A percentile compares a stretch with the other conserved stretches of the same genome.
phyloP scores from a whole-genome alignment of 768 basidiomycete genomes.

The Termitomyces sp. region DNA sequence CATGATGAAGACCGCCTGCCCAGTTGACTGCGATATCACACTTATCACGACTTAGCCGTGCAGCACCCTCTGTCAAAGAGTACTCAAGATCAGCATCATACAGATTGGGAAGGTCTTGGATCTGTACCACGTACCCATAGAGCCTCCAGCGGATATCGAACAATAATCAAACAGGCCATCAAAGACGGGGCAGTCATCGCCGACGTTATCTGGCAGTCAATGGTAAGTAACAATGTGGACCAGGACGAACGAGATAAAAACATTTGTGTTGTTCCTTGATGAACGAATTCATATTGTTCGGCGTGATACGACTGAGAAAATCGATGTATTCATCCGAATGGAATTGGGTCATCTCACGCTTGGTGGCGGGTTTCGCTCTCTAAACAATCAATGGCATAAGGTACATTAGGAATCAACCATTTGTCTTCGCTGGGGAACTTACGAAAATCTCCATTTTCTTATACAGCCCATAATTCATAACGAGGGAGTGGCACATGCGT shows the following conservation, averaged over 20 bases:
- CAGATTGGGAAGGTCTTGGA: neutral
- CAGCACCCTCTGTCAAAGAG: constrained; percentile 82
- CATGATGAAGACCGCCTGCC: constrained; percentile 98
- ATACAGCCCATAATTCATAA: constrained; percentile 99
- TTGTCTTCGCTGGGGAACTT: constrained; percentile 30
- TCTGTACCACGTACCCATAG: constrained; percentile 73
- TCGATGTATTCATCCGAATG: constrained; percentile 99
- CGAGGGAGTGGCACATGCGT: constrained; percentile 98
- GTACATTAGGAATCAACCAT: neutral
- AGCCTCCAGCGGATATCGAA: constrained; percentile 98
- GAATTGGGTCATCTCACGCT: constrained; percentile 99
- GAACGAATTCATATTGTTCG: constrained; percentile 91
- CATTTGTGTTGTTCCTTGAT: constrained; percentile 97
- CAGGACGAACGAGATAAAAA: constrained; percentile 30
- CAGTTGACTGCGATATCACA: constrained; percentile 99
- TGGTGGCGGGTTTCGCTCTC: constrained; percentile 99
- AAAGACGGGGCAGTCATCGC: constrained; percentile 98
- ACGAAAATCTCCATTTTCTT: constrained; percentile 99
- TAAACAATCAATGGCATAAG: constrained; percentile 25
- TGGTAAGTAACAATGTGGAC: neutral
- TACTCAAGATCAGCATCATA: neutral
- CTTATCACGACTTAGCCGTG: constrained; percentile 90
- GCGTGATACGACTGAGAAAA: constrained; percentile 90
- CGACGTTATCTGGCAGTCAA: constrained; percentile 79
- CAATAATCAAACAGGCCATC: constrained; percentile 99